A percentile compares a stretch with the other conserved stretches of the same genome.
phyloP scores from a whole-genome alignment of 2,329 filamentous ascomycete genomes.

The Pseudogymnoascus sp. region DNA sequence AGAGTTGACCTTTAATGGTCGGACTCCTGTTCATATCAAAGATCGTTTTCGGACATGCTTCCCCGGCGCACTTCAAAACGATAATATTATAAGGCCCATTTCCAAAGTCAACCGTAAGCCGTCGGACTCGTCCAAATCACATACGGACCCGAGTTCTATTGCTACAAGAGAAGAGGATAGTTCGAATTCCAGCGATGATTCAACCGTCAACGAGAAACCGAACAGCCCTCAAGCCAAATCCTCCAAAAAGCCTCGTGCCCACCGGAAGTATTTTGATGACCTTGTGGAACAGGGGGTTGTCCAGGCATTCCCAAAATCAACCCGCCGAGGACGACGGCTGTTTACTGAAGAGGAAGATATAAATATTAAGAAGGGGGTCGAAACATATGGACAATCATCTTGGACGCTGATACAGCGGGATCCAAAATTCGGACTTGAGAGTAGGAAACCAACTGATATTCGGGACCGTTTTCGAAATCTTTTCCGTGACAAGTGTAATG shows the following conservation, averaged over 20 bases:
- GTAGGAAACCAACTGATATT: slow-evolving; percentile 54
- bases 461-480: slow-evolving; percentile 52
- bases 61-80: slow-evolving; percentile 40
- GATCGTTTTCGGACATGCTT: slow-evolving; percentile 61
- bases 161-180: slow-evolving; percentile 17
- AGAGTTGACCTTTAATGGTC: slow-evolving; percentile 52
- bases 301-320: slow-evolving; percentile 55
- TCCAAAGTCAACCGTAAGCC: slow-evolving; percentile 22
- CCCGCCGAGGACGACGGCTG: slow-evolving; percentile 50
- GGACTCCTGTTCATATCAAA: slow-evolving; percentile 56
- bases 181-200: slow-evolving; percentile 10
- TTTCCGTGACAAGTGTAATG: not conserved
- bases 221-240: slow-evolving; percentile 28
- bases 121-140: not conserved
- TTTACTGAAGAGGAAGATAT: slow-evolving; percentile 57
- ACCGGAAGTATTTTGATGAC: slow-evolving; percentile 50
- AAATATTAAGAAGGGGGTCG: slow-evolving; percentile 53
- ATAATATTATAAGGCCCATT: slow-evolving; percentile 25
- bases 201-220: slow-evolving; percentile 16
- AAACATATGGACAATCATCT: slow-evolving; percentile 48
- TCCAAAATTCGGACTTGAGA: slow-evolving; percentile 48
- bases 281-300: slow-evolving; percentile 52
- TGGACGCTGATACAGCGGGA: slow-evolving; percentile 62
- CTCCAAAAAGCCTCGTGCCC: slow-evolving; percentile 43
- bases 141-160: not conserved